Evolutionary conservation across 139 green algal genomes (phyloP), one percentile per base, ranked within the genome.

Genomic region (Spirogloea muscicola): DNA sequence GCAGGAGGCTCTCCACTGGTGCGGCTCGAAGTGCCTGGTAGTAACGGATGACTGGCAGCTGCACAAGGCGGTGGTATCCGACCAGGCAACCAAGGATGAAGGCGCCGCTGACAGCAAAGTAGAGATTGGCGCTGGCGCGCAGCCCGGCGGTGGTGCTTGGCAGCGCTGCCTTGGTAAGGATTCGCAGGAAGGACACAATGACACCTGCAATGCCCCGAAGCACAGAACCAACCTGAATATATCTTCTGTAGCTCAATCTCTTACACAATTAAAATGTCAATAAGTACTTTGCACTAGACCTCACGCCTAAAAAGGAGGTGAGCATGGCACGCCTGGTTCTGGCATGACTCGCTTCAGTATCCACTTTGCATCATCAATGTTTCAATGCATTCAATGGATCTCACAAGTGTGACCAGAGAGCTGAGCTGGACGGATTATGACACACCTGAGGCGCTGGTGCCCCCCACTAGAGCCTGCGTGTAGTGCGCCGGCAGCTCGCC

Each of bases 391-490:
- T n/a, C n/a, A n/a, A n/a, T n/a, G n/a, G n/a, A n/a, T n/a, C n/a
- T n/a, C n/a, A n/a, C n/a, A n/a, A n/a, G n/a, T n/a, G n/a, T n/a
- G n/a, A n/a, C n/a, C n/a, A n/a, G n/a, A n/a, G n/a, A n/a, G n/a
- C n/a, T n/a, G n/a, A n/a, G n/a, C n/a, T n/a, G n/a, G n/a, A n/a
- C n/a, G n/a, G n/a, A n/a, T n/a, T n/a, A n/a, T 5, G 18, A 34
- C 44, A 64, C 41, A 68, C 72, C 72, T 31, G 72, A 80, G 16
- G 69, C 72, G 18, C 27, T 40, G 16, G 80, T 87, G 5, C 82
- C 80, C 16, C 33, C 65, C 3, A 76, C 49, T 10, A 86, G 34
- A 29, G 82, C 80, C 58, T 87, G 83, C 51, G 76, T 87, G 83
- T 85, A 85, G 21, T 40, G 46, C 49, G 52, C 36, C 25, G 69